Evolutionary conservation across 2,329 filamentous ascomycete species (phyloP).

Genomic region (Monilinia vaccinii-corymbosi): DNA sequence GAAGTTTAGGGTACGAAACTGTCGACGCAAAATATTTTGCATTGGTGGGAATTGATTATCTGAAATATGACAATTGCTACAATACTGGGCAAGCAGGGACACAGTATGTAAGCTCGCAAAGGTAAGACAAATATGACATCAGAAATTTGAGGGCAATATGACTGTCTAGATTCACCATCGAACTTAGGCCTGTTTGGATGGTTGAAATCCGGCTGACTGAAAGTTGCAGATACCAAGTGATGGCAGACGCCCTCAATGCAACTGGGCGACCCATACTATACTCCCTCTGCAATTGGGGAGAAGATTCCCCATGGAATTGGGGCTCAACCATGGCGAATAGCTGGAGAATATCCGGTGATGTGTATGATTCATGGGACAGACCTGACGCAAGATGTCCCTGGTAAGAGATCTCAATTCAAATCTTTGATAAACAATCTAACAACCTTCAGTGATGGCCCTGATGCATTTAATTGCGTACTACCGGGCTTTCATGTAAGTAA

Average conservation of each 20-base stretch:
- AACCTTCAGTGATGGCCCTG: slow-evolving; percentile 30
- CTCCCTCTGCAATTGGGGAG: slow-evolving; percentile 40
- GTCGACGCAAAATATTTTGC: slow-evolving; percentile 44
- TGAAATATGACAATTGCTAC: slow-evolving; percentile 50
- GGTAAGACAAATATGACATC: slow-evolving; percentile 18
- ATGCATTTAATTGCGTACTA: slow-evolving; percentile 26
- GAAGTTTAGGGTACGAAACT: slow-evolving; percentile 40
- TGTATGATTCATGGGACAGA: slow-evolving; percentile 34
- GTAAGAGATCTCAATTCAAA: neutral
- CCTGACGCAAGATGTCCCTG: slow-evolving; percentile 31
- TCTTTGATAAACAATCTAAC: neutral
- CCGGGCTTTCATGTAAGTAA: slow-evolving; percentile 22
- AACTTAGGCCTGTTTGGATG: no score
- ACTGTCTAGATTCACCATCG: neutral
- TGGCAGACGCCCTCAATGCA: slow-evolving; percentile 30
- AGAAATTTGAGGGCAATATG: neutral
- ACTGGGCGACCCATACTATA: slow-evolving; percentile 33
- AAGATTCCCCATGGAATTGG: slow-evolving; percentile 36
- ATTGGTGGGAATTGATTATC: slow-evolving; percentile 42
- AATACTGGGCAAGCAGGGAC: slow-evolving; percentile 43
- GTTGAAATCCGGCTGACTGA: neutral
- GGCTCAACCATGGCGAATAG: slow-evolving; percentile 30
- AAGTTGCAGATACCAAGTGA: slow-evolving; percentile 27
- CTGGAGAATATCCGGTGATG: slow-evolving; percentile 33
- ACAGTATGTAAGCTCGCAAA: slow-evolving; percentile 32